Base-by-base conservation (phyloP, 352 stramenopile species). In the Labyrinthula sp. region DNA sequence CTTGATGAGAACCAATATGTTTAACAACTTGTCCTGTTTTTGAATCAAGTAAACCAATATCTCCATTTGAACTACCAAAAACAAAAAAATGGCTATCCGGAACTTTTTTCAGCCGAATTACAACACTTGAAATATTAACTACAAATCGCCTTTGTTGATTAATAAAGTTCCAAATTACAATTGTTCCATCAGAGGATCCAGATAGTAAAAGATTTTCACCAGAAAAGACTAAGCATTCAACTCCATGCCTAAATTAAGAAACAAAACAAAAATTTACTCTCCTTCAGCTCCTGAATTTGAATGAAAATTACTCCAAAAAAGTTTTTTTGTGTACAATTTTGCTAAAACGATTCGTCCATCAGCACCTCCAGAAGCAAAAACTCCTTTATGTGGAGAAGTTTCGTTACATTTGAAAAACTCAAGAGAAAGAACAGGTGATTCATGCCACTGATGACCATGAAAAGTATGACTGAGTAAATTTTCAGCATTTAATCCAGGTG, bases 151-250 rank as follows among this genome's bases (percentile, higher is more conserved):
- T 88, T 63, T 77, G 33, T 10, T 39, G 31, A 18, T 34, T 62
- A 5, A 58, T 67, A 30, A 93, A 69, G 62, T 95, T 84, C 83
- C 83, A 96, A 54, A 95, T 90, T 49, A 89, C 89, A 35, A 96
- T 50, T 21, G 67, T 72, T 40, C 84, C 83, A 46, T 90, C 83
- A 1, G 92, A 75, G 24, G 82, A 88, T 20, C 77, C 86, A 0
- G 84, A 94, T 14, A 84, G 82, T 27, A 70, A 78, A 37, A 52
- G 10, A 89, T 82, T 14, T 79, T 60, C 57, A 58, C 48, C 4
- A 57, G 33, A 8, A 47, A 58, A 41, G 1, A 66, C 27, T 67
- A 63, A 38, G 68, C 69, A 30, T 72, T 47, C 10, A 62, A 74
- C 35, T 61, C 65, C 17, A 52, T 62, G 6, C 59, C 67, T 9